Conservation (phyloP, 306 rosid genomes). For the Cicer judaicum region DNA sequence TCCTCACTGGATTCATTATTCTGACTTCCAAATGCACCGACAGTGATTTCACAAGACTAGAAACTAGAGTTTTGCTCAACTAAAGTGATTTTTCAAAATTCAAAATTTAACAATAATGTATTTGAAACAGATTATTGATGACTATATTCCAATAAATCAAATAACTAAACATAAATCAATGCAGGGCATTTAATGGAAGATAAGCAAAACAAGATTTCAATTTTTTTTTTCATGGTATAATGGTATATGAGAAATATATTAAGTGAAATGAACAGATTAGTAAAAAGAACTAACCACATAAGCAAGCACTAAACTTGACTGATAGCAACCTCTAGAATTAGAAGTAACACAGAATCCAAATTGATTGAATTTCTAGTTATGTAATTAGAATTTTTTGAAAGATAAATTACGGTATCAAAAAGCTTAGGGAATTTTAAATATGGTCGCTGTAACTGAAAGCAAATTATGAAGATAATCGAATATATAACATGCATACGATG, state of each 20-base stretch:
- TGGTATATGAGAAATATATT: slow-evolving; percentile 3
- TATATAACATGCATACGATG: slow-evolving; percentile 3
- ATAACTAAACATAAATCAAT: background rate
- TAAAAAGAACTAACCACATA: background rate
- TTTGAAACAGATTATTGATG: background rate
- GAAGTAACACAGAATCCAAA: slow-evolving; percentile 4
- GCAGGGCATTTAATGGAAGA: slow-evolving; percentile 28
- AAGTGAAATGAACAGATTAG: slow-evolving; percentile 5
- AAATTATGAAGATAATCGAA: slow-evolving; percentile 18
- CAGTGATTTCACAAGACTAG: too few relatives aligned
- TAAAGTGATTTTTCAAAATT: too few relatives aligned
- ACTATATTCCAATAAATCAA: background rate
- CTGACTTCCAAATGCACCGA: too few relatives aligned
- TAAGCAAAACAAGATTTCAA: slow-evolving; percentile 3
- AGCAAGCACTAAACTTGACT: slow-evolving; percentile 19
- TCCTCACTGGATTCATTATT: too few relatives aligned
- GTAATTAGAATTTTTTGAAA: slow-evolving; percentile 8
- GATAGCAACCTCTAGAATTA: slow-evolving; percentile 12
- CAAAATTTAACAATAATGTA: too few relatives aligned
- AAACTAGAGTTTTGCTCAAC: too few relatives aligned
- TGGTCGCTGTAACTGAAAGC: slow-evolving; percentile 12
- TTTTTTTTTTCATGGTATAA: background rate
- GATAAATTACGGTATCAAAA: slow-evolving; percentile 12
- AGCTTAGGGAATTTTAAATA: slow-evolving; percentile 23
- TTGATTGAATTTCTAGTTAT: slow-evolving; percentile 16